A percentile compares a stretch with the other conserved stretches of the same genome.
These are phyloP conservation scores for Euptelea pleiosperma DNA, from an alignment of 164 flowering plant genomes.

Conservation along the genomic window DNA sequence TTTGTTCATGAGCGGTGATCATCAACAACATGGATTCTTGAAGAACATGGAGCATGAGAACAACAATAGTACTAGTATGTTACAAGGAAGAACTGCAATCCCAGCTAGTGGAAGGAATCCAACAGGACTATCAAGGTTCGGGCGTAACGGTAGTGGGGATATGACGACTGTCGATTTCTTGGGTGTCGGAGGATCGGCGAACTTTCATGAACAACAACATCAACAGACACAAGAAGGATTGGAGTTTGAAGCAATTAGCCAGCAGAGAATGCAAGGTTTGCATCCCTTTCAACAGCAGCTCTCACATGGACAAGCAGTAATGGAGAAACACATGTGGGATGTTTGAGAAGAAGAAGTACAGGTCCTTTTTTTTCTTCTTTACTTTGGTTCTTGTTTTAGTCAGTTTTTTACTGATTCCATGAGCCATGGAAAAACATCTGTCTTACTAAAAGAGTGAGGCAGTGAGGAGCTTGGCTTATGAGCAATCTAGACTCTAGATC, in stretches of 20 bases:
- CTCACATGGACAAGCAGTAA: constrained; percentile 36
- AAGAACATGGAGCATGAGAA: constrained; percentile 22
- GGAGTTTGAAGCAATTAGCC: constrained; percentile 36
- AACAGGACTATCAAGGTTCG: constrained; percentile 8
- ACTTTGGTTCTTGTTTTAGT: neutral
- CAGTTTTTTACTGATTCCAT: neutral
- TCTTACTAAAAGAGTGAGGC: too few species aligned
- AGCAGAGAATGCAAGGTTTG: constrained; percentile 39
- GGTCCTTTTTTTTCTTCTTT: neutral
- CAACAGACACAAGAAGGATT: constrained; percentile 24
- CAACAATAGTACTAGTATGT: constrained; percentile 1
- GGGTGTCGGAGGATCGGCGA: constrained; percentile 34
- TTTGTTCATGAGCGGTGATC: constrained; percentile 24
- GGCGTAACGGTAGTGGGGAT: constrained; percentile 12
- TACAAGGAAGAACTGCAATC: constrained; percentile 5
- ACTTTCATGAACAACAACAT: constrained; percentile 17
- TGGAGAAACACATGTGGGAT: constrained; percentile 49
- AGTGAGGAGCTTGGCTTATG: too few species aligned
- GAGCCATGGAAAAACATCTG: neutral
- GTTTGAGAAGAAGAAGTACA: constrained; percentile 16
- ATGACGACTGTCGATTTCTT: constrained; percentile 42
- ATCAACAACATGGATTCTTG: constrained; percentile 16
- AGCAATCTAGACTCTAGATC: too few species aligned
- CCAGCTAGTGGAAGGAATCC: constrained; percentile 5
- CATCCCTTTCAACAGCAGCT: constrained; percentile 34